A percentile compares a stretch with the other conserved stretches of the same genome.
Evolutionary conservation across 2,329 filamentous ascomycete genomes (phyloP).

Genomic region (Daldinia sp.): DNA sequence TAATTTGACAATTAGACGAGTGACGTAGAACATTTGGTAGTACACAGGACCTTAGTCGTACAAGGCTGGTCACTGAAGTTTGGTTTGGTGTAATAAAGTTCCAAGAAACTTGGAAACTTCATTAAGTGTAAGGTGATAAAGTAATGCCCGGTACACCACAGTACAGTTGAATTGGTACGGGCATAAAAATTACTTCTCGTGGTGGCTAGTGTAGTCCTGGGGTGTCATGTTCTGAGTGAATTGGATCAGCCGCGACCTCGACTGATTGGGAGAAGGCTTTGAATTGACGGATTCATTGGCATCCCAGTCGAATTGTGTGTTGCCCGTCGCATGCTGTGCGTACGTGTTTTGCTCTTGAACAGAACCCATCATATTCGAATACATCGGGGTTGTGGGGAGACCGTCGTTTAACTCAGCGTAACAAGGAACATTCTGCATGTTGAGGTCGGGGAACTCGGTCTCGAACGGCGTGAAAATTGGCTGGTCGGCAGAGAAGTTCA

Average conservation of each 20-base stretch:
- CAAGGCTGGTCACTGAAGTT: conserved; percentile 17
- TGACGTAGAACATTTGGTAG: conserved; percentile 43
- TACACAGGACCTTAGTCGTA: conserved; percentile 40
- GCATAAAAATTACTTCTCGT: conserved; percentile 37
- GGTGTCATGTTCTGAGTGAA: conserved; percentile 62
- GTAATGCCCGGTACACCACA: not conserved
- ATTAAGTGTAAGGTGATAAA: not conserved
- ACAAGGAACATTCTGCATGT: conserved; percentile 56
- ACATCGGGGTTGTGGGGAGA: conserved; percentile 64
- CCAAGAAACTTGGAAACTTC: not conserved
- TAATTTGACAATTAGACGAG: conserved; percentile 34
- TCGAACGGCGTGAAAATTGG: conserved; percentile 63
- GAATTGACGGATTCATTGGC: conserved; percentile 57
- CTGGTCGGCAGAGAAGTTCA: conserved; percentile 59
- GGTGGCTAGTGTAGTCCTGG: conserved; percentile 54
- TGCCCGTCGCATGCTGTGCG: conserved; percentile 52
- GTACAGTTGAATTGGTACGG: not conserved
- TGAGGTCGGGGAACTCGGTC: conserved; percentile 60
- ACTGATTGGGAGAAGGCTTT: conserved; percentile 54
- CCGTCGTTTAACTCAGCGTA: conserved; percentile 60
- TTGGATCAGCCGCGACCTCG: conserved; percentile 59
- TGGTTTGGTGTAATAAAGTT: conserved; percentile 1
- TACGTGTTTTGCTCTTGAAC: conserved; percentile 54
- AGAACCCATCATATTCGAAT: conserved; percentile 58
- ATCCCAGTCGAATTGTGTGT: conserved; percentile 66